Evolutionary conservation across 1,284 basidiomycete genomes (phyloP), one percentile per base, ranked within the genome.

Genomic region (Takashimella tepidaria): DNA sequence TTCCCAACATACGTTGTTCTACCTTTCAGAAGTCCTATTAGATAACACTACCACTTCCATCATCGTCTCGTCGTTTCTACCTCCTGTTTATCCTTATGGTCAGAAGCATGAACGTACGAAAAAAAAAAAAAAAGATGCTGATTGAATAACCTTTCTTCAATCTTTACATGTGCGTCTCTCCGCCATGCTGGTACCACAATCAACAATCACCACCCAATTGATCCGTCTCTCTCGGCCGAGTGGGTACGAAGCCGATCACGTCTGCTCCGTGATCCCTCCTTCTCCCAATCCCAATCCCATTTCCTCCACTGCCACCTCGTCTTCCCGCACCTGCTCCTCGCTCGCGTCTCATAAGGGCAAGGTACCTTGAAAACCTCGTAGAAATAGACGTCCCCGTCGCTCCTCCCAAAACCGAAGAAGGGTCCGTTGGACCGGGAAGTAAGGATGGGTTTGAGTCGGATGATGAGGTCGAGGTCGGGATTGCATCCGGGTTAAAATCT

Each of bases 401-500:
- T 22, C n/a, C 48, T 43, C 40, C 50, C 16, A 47, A 49, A 20
- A 19, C 47, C 44, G 16, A 48, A 31, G 20, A 47, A 25, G 23
- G 53, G 46, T 51, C 21, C 26, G 55, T 26, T 41, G 37, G 16
- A 10, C 52, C 49, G 4, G 49, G 16, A 5, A 44, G 23, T 31
- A 31, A 40, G 16, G 51, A 55, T 16, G 51, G 42, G 4, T 45
- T 51, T 8, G 43, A 45, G 26, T 50, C 50, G 41, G 54, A n/a
- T 42, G 26, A 55, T 23, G 19, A 49, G 26, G 2, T n/a, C n/a
- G 56, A 50, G 31, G 51, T 27, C 10, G 57, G 24, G 6, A 63
- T 51, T 20, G 54, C 52, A 4, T 66, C 64, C 41, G 61, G 62
- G 45, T 72, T 74, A 60, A 75, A 75, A 51, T 75, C 72, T 75